Evolutionary conservation across 352 stramenopile genomes (phyloP).

Genomic region (Phytopythium chamaehyphon): DNA sequence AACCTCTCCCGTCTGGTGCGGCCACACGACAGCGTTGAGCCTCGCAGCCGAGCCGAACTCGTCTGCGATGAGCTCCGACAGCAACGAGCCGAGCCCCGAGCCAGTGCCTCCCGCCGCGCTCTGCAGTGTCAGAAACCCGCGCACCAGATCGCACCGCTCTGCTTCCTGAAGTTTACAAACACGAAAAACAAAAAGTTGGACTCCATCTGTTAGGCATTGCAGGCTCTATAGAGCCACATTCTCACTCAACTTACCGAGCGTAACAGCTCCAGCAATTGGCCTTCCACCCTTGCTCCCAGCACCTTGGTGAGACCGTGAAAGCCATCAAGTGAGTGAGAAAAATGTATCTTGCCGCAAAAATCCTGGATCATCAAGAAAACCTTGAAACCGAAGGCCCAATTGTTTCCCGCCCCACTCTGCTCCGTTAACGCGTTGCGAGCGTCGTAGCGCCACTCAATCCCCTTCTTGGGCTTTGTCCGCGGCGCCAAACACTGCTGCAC

Average conservation of each 20-base stretch:
- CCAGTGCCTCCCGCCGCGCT: slow-evolving; percentile 86
- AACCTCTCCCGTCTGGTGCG: slow-evolving; percentile 78
- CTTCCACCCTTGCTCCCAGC: slow-evolving; percentile 37
- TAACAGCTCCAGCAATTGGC: slow-evolving; percentile 47
- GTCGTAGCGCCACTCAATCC: slow-evolving; percentile 39
- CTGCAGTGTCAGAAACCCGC: slow-evolving; percentile 73
- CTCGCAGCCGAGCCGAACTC: slow-evolving; percentile 45
- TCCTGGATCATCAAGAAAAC: too few species aligned
- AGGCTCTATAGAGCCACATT: neutral
- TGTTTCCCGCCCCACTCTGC: slow-evolving; percentile 74
- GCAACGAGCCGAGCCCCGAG: slow-evolving; percentile 79
- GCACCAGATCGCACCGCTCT: slow-evolving; percentile 64
- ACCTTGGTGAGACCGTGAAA: too few species aligned
- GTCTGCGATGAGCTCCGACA: slow-evolving; percentile 72
- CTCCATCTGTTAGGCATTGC: neutral
- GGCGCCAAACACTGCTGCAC: slow-evolving; percentile 41
- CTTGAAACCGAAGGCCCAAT: slow-evolving; percentile 71
- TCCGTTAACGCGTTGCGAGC: slow-evolving; percentile 39
- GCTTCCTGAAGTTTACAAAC: slow-evolving; percentile 40
- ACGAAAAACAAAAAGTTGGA: too few species aligned
- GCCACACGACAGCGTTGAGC: slow-evolving; percentile 81
- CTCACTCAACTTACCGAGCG: slow-evolving; percentile 24
- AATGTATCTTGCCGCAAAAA: too few species aligned
- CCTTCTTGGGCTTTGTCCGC: neutral
- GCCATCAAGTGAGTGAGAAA: too few species aligned